A percentile compares a stretch with the other conserved stretches of the same genome.
Conservation (phyloP, 139 green algal genomes). For the Chloropicon primus region DNA sequence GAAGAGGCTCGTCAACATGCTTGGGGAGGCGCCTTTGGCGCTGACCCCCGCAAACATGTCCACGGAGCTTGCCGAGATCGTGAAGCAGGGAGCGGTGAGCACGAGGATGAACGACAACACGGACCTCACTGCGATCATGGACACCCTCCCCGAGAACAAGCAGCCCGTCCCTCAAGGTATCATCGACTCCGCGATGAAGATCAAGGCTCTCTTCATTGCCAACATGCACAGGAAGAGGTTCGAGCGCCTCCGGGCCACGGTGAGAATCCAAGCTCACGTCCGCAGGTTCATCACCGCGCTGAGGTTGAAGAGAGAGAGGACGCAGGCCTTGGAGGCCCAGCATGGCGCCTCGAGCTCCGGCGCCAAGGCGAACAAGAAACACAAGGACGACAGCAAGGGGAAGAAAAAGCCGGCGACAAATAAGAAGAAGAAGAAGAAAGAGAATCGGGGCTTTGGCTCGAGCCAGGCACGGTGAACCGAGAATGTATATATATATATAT, state of each 20-base stretch:
- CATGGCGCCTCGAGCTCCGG: background rate
- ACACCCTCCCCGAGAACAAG: background rate
- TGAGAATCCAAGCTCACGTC: background rate
- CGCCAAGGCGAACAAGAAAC: background rate
- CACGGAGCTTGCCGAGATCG: background rate
- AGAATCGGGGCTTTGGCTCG: background rate
- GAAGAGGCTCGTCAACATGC: background rate
- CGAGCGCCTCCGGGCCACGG: background rate
- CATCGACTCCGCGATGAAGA: background rate
- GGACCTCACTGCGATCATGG: background rate
- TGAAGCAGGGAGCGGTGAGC: background rate
- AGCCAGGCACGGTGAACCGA: background rate
- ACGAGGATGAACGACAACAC: background rate
- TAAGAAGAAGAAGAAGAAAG: background rate
- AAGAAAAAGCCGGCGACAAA: background rate
- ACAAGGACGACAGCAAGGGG: background rate
- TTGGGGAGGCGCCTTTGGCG: background rate
- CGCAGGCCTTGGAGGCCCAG: background rate
- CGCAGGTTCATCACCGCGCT: background rate
- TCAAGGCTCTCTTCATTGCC: background rate
- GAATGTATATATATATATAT: no score
- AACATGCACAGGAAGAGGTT: background rate
- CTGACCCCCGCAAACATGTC: background rate
- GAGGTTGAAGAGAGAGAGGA: background rate
- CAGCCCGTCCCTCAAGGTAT: background rate